Evolutionary conservation across 495 filamentous ascomycete species (phyloP), one percentile per base, ranked within the genome.

Genomic region (Bombardia bombarda): DNA sequence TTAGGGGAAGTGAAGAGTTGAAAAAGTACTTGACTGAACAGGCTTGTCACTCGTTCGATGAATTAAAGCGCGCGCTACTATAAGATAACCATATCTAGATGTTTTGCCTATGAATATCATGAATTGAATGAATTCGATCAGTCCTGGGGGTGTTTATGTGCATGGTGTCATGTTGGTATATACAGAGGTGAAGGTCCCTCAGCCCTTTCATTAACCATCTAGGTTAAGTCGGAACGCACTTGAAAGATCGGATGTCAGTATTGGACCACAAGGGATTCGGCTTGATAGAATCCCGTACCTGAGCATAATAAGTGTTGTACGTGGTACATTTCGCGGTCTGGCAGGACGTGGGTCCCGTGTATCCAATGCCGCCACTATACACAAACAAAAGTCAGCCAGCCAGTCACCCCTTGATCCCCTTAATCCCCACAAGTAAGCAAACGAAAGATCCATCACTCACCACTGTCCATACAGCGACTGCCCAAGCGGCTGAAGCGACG

Each of bases 361-460:
- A 54, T 4, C 51, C 47, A 4, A 12, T 41, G 3, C 51, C 51
- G 18, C 51, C 51, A 43, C 47, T 53, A 7, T 26, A 5, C 5
- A 26, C 5, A 26, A 10, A 28, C 9, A 2, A 28, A 28, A 10
- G 26, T 28, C 6, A 28, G 26, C 13, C 26, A 7, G n/a, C n/a
- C n/a, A n/a, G n/a, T n/a, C n/a, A n/a, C n/a, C n/a, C n/a, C n/a
- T n/a, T n/a, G n/a, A n/a, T n/a, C n/a, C n/a, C n/a, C n/a, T n/a
- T n/a, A n/a, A n/a, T n/a, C n/a, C n/a, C n/a, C n/a, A n/a, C n/a
- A n/a, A n/a, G n/a, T n/a, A 2, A 33, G 4, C 2, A 14, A 25
- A 16, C 10, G n/a, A n/a, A 21, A 32, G 4, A 39, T 6, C 9
- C 26, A 28, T 36, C 20, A 46, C 18, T 40, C 14, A 40, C 20